phyloP scores from a whole-genome alignment of 805 yeast genomes.

The Brettanomyces naardenensis region DNA sequence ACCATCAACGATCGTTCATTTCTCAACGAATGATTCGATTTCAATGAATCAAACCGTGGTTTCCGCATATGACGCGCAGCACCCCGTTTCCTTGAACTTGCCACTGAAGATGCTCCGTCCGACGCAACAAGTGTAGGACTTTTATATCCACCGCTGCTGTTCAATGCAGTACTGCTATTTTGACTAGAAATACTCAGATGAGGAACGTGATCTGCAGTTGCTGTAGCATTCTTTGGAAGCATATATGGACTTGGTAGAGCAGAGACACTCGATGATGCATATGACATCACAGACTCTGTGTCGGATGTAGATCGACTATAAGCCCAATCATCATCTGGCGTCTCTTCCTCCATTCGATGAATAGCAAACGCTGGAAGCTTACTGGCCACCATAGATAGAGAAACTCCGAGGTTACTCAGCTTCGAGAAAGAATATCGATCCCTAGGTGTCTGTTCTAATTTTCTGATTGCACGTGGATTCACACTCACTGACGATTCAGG shows the following conservation, averaged over 20 bases:
- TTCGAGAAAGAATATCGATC: constrained; percentile 48
- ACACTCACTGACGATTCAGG: constrained; percentile 9
- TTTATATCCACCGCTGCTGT: background rate
- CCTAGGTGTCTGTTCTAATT: constrained; percentile 25
- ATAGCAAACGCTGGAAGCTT: constrained; percentile 31
- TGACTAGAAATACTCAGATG: constrained; percentile 1
- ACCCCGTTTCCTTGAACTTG: constrained; percentile 7
- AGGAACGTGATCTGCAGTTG: background rate
- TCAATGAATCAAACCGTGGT: constrained; percentile 15
- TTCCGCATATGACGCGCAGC: constrained; percentile 13
- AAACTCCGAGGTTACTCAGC: constrained; percentile 69
- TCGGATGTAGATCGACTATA: constrained; percentile 18
- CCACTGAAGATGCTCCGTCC: too few species aligned
- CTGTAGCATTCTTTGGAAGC: background rate
- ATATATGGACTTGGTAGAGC: constrained; percentile 3
- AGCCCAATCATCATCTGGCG: constrained; percentile 16
- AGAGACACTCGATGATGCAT: background rate
- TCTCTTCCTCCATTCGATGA: constrained; percentile 15
- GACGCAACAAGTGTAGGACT: too few species aligned
- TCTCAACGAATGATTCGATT: constrained; percentile 14
- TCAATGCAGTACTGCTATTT: background rate
- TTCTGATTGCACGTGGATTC: constrained; percentile 18
- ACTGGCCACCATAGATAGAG: constrained; percentile 68
- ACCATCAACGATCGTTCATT: constrained; percentile 11
- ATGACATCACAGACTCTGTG: constrained; percentile 17